Percentiles rank a stretch among this genome's conserved stretches.
phyloP scores from a whole-genome alignment of 306 rosid species.

The Rosa rugosa region DNA sequence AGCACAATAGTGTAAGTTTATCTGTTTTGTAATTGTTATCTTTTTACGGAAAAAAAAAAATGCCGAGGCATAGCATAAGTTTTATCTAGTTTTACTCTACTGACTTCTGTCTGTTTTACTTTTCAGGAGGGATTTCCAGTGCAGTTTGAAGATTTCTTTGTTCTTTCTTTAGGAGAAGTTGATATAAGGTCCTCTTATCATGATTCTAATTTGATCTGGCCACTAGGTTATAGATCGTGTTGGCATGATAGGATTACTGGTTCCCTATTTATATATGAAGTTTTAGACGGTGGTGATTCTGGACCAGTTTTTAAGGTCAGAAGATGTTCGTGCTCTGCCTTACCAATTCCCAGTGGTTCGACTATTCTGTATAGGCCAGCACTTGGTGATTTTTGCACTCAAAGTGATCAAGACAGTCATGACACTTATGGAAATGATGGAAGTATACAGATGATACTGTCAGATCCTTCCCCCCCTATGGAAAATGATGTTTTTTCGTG shows the following conservation, averaged over 20 bases:
- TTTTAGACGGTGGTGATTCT: constrained; percentile 84
- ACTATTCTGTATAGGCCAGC: constrained; percentile 52
- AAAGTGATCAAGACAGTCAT: constrained; percentile 44
- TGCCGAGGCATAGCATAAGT: not conserved
- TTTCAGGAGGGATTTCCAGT: constrained; percentile 86
- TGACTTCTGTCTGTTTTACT: constrained; percentile 39
- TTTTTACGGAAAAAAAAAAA: constrained; percentile 9
- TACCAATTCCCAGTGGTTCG: constrained; percentile 59
- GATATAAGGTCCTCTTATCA: constrained; percentile 76
- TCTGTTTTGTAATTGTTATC: constrained; percentile 21
- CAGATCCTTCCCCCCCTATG: constrained; percentile 56
- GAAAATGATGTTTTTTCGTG: constrained; percentile 76
- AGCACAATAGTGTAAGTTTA: constrained; percentile 55
- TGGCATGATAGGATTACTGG: constrained; percentile 96
- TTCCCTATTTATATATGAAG: constrained; percentile 75
- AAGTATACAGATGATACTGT: constrained; percentile 63
- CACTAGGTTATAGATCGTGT: constrained; percentile 79
- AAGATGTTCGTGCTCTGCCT: constrained; percentile 68
- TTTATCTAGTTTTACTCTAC: constrained; percentile 27
- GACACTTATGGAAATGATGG: constrained; percentile 44
- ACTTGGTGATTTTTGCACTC: constrained; percentile 37
- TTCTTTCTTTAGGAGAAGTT: constrained; percentile 82
- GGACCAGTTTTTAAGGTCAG: constrained; percentile 84
- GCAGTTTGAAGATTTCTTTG: constrained; percentile 85
- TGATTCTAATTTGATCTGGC: constrained; percentile 60